Evolutionary conservation across 1,284 basidiomycete genomes (phyloP), one percentile per base, ranked within the genome.

Genomic region (Lentinus polychrous): DNA sequence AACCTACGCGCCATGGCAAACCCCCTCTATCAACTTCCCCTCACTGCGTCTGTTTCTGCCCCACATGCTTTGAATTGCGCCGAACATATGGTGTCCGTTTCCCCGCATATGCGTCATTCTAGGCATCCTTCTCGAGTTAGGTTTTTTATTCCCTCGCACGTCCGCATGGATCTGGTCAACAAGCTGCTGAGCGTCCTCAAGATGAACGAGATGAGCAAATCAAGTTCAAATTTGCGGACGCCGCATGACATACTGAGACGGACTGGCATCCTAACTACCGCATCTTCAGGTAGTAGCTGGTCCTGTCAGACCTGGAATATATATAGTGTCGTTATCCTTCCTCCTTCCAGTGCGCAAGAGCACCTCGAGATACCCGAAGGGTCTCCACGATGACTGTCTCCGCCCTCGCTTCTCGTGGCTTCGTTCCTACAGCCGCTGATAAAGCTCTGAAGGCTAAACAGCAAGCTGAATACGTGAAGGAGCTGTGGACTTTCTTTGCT

Each of bases 401-500:
- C n/a, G 36, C 11, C 18, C 14, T 43, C 38, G 44, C 48, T 35
- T 31, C 46, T 45, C 43, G 50, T 53, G 35, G 42, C 37, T 51
- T 46, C 56, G 40, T 53, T 12, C 60, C 59, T n/a, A 57, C 61
- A 40, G 38, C 50, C 11, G 61, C 63, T 11, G 61, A 66, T 52
- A 55, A 54, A 24, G 46, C 41, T 5, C 39, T 64, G 27, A 67
- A 65, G 51, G 60, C 52, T 12, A 20, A 45, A 15, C 58, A 62
- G 51, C 61, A 66, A 49, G 52, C 49, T 44, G 52, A 56, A 45
- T 64, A 61, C 44, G 59, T 66, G 49, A 55, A 56, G 49, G 56
- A 67, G 43, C 52, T 68, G 17, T 68, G 66, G 66, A 50, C 63
- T 37, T 59, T 73, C 55, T 59, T 75, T 33, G 63, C 65, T 8